Base-by-base conservation (phyloP, 2,329 filamentous ascomycete genomes). In the Colletotrichum lupini region DNA sequence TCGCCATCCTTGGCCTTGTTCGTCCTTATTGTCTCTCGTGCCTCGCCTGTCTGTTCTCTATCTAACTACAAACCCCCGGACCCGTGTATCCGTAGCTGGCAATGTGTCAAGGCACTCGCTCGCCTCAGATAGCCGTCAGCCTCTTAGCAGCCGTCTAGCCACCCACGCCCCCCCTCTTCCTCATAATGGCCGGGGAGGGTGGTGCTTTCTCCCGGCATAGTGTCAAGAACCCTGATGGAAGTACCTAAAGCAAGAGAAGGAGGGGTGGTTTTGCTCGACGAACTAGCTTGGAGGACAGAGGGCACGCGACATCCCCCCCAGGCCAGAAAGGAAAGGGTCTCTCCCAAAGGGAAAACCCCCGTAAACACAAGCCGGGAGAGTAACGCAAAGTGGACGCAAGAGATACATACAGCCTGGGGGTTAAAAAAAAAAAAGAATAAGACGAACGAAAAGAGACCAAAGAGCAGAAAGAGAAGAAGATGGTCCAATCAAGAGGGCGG, bases 261-360 rank as follows among this genome's bases (percentile, higher is more conserved):
- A 52, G 66, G 42, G 57, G 49, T 67, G 24, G 1, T 32, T 58
- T 42, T 57, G 42, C 55, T 24, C 55, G 49, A 24, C 67, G 61
- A 57, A 73, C 37, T 52, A 61, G 58, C 52, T 55, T 53, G 58
- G 30, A 52, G 58, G 46, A 63, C 52, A 67, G 63, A 68, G 67
- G 56, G 72, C 72, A 74, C 72, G 72, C 72, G 72, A 73, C 70
- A 42, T 19, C 64, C 55, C 56, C 56, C 60, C 56, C 49, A 73
- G 60, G 60, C 42, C 67, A 64, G 46, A 60, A 64, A 19, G 55
- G 70, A 64, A 64, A 14, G 55, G 69, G 56, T 56, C 55, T 56
- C 55, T 7, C 42, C 55, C 56, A 58, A 26, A 69, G 46, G 37
- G 28, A 42, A 55, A 7, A 58, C 49, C 69, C 42, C 69, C 58